These are phyloP conservation scores for Kodamaea arcana DNA, from an alignment of 1,139 yeast genomes.

Conservation along the genomic window DNA sequence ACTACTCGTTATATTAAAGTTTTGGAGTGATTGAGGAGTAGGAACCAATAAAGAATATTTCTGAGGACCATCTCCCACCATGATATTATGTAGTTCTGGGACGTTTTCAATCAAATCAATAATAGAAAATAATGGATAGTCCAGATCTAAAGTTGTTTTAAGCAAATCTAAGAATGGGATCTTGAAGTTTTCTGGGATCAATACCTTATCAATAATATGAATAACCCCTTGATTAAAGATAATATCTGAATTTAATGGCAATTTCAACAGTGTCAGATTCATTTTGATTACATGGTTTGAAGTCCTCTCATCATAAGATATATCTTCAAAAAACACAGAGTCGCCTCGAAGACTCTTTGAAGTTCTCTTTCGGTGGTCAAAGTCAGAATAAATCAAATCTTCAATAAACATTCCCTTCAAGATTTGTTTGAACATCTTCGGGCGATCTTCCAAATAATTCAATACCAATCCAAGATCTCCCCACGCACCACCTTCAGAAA, in stretches of 20 bases:
- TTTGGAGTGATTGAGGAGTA: slow-evolving; percentile 50
- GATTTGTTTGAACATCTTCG: slow-evolving; percentile 45
- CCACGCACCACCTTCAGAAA: slow-evolving; percentile 52
- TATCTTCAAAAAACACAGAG: slow-evolving; percentile 18
- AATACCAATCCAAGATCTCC: slow-evolving; percentile 56
- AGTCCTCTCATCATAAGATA: slow-evolving; percentile 21
- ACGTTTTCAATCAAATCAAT: slow-evolving; percentile 41
- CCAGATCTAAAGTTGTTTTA: slow-evolving; percentile 41
- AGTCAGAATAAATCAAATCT: slow-evolving; percentile 66
- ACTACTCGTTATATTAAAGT: slow-evolving; percentile 48
- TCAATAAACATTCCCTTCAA: slow-evolving; percentile 60
- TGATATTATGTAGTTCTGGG: slow-evolving; percentile 24
- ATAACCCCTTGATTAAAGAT: slow-evolving; percentile 82
- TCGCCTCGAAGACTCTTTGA: slow-evolving; percentile 40
- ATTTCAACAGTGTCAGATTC: slow-evolving; percentile 24
- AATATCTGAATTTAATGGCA: slow-evolving; percentile 57
- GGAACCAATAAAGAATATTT: slow-evolving; percentile 75
- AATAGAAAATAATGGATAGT: slow-evolving; percentile 36
- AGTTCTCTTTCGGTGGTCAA: slow-evolving; percentile 21
- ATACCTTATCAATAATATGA: slow-evolving; percentile 59
- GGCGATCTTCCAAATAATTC: slow-evolving; percentile 54
- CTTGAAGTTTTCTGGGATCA: slow-evolving; percentile 54
- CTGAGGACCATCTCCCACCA: slow-evolving; percentile 8
- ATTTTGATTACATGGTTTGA: slow-evolving; percentile 22
- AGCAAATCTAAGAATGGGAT: slow-evolving; percentile 59